Base-by-base conservation (phyloP, 192 early-diverging fungal genomes). In the Linnemannia zychae region DNA sequence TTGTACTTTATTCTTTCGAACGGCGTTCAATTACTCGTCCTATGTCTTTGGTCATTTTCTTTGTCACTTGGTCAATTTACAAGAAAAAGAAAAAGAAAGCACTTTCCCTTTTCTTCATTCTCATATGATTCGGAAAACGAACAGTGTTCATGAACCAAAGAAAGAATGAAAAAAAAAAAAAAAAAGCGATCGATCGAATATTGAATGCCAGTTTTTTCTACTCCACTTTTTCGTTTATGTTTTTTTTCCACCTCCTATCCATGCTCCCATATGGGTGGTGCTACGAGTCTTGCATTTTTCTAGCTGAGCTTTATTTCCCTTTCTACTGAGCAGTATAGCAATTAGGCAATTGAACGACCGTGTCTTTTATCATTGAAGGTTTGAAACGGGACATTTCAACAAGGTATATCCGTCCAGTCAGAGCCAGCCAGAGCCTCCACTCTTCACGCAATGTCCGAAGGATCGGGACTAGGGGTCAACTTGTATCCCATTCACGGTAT, bases 401-500 rank as follows among this genome's bases (percentile, higher is more conserved):
- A 44, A 44, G 40, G 40, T 44, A 44, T 44, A 44, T 44, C 40
- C 40, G 40, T n/a, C n/a, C n/a, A n/a, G n/a, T n/a, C n/a, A n/a
- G n/a, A n/a, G n/a, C n/a, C n/a, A n/a, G n/a, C n/a, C n/a, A n/a
- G n/a, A n/a, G n/a, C n/a, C n/a, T n/a, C n/a, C n/a, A n/a, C n/a
- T n/a, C n/a, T n/a, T n/a, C n/a, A n/a, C n/a, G n/a, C n/a, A n/a
- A n/a, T n/a, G n/a, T 63, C 57, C 57, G 57, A 63, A 63, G 57
- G 40, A 13, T 63, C 57, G 57, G 36, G 6, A 40, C 67, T 40
- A n/a, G 67, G 33, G 36, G 38, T 40, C 67, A 40, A n/a, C 67
- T 63, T 63, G 57, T 31, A 63, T 24, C 57, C 57, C 12, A 60
- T 13, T 28, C 57, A 63, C 57, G 57, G 57, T 63, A 63, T 63